Evolutionary conservation across 176 grass and related monocot species (phyloP).

Genomic region (Lolium rigidum): DNA sequence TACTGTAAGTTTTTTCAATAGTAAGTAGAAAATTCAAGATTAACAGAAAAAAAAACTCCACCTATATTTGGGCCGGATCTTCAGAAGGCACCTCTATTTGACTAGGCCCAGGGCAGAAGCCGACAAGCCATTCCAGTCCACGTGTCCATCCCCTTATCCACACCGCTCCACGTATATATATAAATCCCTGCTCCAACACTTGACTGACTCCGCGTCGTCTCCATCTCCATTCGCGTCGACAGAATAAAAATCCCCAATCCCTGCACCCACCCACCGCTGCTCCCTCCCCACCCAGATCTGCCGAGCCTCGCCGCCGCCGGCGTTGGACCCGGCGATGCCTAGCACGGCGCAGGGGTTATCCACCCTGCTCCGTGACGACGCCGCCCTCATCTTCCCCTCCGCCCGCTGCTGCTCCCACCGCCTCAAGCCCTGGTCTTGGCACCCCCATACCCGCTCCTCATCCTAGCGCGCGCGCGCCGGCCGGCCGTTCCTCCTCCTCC

Average conservation of each 20-base stretch:
- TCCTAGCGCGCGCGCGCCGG: not conserved
- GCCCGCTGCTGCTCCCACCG: constrained; percentile 66
- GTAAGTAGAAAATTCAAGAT: no score
- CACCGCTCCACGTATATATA: constrained; percentile 1
- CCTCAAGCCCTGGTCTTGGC: constrained; percentile 57
- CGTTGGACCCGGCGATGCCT: constrained; percentile 49
- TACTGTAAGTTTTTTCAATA: no score
- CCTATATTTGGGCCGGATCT: no score
- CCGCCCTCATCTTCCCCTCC: constrained; percentile 37
- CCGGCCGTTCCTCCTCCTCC: no score
- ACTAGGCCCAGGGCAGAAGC: no score
- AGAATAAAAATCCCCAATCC: constrained; percentile 12
- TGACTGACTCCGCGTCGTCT: not conserved
- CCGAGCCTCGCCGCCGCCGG: constrained; percentile 25
- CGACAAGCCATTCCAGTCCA: constrained; percentile 23
- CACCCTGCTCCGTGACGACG: constrained; percentile 37
- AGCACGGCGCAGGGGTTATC: constrained; percentile 45
- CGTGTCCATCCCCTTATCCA: constrained; percentile 56
- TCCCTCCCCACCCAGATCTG: constrained; percentile 41
- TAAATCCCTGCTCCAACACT: not conserved
- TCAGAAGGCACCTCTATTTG: no score
- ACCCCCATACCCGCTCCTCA: constrained; percentile 3
- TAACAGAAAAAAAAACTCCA: no score
- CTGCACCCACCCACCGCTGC: not conserved
- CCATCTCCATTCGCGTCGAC: not conserved